Base-by-base conservation (phyloP, 2,329 filamentous ascomycete species). In the Aspergillus alliaceus region DNA sequence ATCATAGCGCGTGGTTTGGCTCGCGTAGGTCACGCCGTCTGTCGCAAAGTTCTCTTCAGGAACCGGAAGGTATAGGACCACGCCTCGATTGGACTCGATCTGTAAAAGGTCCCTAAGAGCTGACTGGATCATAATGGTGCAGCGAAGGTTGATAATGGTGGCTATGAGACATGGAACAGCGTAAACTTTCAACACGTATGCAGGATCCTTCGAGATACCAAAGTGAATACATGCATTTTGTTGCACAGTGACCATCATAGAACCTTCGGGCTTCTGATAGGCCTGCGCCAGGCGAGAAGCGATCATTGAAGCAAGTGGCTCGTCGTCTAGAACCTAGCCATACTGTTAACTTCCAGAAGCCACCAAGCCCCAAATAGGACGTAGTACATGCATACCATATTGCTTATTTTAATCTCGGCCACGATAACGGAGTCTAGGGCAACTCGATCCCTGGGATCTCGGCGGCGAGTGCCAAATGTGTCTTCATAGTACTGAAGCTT, bases 111-210 rank as follows among this genome's bases (percentile, higher is more conserved):
- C 88, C 14, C 86, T 81, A 72, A 96, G 83, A 70, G 90, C 88
- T n/a, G 80, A 81, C 69, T 95, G 90, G 3, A 96, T 83, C 18
- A 96, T 76, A n/a, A 83, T 81, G 1, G 90, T 86, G 72, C 93
- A 95, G 60, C 91, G 86, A 71, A 90, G 89, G 76, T 96, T 96
- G 52, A 86, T 90, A 3, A 86, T 83, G 0, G 90, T 85, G 59
- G 88, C 86, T 56, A 95, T 77, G 62, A 90, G 83, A 11, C 80
- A 80, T 1, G 89, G 82, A 9, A 95, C 79, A 0, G 90, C 87
- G 34, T 84, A 87, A 58, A 96, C 84, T 32, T 85, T 88, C 67
- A 96, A 79, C 58, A 87, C 83, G 69, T 96, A 97, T 20, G 90
- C 90, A 3, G 90, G 89, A 51, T 92, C 88, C 61, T 90, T 89